phyloP scores from a whole-genome alignment of 2,329 filamentous ascomycete genomes.

The Penicillium freii region DNA sequence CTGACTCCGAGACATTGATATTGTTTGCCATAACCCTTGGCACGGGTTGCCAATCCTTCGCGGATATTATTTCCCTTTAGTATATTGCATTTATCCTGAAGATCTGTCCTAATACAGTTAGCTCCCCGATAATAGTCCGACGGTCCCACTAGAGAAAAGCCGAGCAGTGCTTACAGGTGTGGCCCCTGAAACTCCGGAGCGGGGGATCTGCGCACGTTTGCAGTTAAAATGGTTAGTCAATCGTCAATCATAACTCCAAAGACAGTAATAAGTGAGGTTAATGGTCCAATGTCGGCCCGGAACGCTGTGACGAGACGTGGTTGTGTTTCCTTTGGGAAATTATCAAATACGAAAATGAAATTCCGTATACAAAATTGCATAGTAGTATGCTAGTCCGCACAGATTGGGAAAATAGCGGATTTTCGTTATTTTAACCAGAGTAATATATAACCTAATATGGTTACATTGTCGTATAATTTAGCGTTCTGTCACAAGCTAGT shows the following conservation, averaged over 20 bases:
- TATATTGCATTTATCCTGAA: not conserved
- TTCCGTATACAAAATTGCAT: too few species aligned
- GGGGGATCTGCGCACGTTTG: not conserved
- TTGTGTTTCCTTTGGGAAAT: not conserved
- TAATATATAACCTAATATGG: too few species aligned
- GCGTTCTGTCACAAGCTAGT: not conserved
- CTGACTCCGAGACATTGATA: not conserved
- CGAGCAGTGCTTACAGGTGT: not conserved
- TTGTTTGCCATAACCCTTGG: not conserved
- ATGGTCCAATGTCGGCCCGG: not conserved
- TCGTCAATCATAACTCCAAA: not conserved
- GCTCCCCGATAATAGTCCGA: not conserved
- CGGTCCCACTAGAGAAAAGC: not conserved
- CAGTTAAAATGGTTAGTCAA: not conserved
- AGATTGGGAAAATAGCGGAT: too few species aligned
- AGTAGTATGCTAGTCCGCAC: not conserved
- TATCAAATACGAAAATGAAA: not conserved
- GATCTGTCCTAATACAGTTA: not conserved
- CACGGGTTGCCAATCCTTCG: not conserved
- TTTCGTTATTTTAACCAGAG: too few species aligned
- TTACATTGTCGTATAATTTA: too few species aligned
- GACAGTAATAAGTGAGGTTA: not conserved
- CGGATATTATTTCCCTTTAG: not conserved
- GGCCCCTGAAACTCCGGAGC: not conserved
- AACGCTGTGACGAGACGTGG: not conserved